Percentiles rank a stretch among this genome's conserved stretches.
Conservation (phyloP, 805 yeast species). For the Candida mattraensis region DNA sequence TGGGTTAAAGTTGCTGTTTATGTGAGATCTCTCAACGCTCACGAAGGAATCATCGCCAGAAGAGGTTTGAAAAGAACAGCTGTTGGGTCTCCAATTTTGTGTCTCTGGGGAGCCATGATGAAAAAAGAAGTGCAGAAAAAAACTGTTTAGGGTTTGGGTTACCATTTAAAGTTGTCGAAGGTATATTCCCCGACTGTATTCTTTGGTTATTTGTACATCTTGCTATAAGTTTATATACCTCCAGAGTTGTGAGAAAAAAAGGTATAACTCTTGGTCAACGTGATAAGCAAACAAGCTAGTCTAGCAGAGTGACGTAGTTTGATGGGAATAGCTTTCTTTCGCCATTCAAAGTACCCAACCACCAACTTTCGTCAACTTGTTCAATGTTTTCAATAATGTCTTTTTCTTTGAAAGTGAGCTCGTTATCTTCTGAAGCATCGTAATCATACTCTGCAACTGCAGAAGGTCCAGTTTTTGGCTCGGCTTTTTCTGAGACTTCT, state of each 20-base stretch:
- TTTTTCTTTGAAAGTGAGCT: slow-evolving; percentile 80
- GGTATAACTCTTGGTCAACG: too few species aligned
- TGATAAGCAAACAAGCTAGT: slow-evolving; percentile 3
- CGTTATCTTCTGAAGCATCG: slow-evolving; percentile 92
- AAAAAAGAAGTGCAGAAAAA: slow-evolving; percentile 13
- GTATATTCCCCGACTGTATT: too few species aligned
- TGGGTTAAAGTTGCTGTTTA: slow-evolving; percentile 81
- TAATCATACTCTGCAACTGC: slow-evolving; percentile 77
- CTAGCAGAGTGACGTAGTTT: slow-evolving; percentile 60
- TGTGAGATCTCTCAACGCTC: slow-evolving; percentile 75
- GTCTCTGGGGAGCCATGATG: slow-evolving; percentile 43
- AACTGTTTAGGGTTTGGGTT: not conserved
- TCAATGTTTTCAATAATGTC: slow-evolving; percentile 81
- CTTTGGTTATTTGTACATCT: slow-evolving; percentile 7
- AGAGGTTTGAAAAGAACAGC: slow-evolving; percentile 55
- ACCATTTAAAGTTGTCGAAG: too few species aligned
- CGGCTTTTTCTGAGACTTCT: slow-evolving; percentile 16
- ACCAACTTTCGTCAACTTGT: slow-evolving; percentile 94
- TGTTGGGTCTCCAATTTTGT: slow-evolving; percentile 51
- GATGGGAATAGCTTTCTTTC: slow-evolving; percentile 88
- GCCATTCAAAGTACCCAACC: slow-evolving; percentile 85
- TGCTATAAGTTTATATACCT: slow-evolving; percentile 2
- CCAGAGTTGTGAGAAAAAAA: too few species aligned
- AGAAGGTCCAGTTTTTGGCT: slow-evolving; percentile 32
- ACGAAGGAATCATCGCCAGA: slow-evolving; percentile 83